Evolutionary conservation across 768 basidiomycete genomes (phyloP), one percentile per base, ranked within the genome.

Genomic region (Lactarius indigo): DNA sequence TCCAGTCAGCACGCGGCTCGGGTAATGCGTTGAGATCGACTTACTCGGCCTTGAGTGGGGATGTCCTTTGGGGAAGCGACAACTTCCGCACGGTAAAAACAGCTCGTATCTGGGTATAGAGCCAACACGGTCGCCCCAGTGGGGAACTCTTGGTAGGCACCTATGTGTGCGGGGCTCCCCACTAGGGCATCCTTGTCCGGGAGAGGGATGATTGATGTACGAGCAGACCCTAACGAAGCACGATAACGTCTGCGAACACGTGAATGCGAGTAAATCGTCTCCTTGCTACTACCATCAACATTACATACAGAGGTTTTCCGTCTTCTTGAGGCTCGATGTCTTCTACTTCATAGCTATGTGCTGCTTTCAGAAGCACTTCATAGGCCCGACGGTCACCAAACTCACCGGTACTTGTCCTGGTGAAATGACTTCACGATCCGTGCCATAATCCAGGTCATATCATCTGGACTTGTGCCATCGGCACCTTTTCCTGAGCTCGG

Each of bases 31-130:
- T 33, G n/a, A 26, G 59, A 57, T 47, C 60, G 35, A 64, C 80
- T 76, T 67, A 83, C 82, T 30, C 82, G 75, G 61, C 75, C 74
- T 4, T 72, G 65, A 0, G 76, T 74, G 30, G 75, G 77, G 33
- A 78, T 72, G 59, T 82, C 83, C 57, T 72, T 78, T 5, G 90
- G 91, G 12, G 85, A 84, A n/a, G 85, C 81, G 56, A 92, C 81
- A 7, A 94, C 91, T 72, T 92, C 89, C 8, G 92, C 92, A 31
- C 90, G 88, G 73, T 94, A 94, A 79, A 94, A 94, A 74, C 90
- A 92, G 71, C 91, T 94, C 0, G 92, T 94, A 73, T 94, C 92
- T 0, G 92, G 92, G 76, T 93, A 94, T n/a, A 94, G 79, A 1
- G 91, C 92, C 84, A 94, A 85, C 12, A 94, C 92, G 0, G 83